Base-by-base conservation (phyloP, 805 yeast species). In the Kuraishia ogatae region DNA sequence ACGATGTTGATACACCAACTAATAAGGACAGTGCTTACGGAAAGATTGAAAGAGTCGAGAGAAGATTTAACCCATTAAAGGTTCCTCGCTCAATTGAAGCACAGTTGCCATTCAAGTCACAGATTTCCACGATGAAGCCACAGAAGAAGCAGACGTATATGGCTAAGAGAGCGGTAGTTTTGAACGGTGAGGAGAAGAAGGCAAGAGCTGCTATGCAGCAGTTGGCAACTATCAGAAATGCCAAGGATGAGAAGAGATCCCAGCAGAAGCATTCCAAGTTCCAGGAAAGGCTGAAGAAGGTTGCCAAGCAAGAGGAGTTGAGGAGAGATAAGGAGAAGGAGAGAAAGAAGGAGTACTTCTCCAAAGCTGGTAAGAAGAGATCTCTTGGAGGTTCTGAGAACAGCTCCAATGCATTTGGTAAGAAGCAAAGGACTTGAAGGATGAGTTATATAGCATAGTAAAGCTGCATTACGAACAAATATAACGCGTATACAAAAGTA, bases 121-220 rank as follows among this genome's bases (percentile, higher is more conserved):
- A 94, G 76, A 81, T 92, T 51, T 87, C 85, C 61, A 81, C 82
- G 63, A 87, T 89, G 94, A 87, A 85, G 69, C 96, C 97, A 26
- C 94, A 88, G 70, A 84, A 80, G 76, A 85, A 87, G 71, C 78
- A 81, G 64, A 84, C 97, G 0, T 94, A 93, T 66, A 68, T 87
- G 81, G 81, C 78, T 55, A 94, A 91, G 76, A 83, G 99, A 65
- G 99, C 99, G 1, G 97, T 94, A 54, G 94, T 94, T 6, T 72
- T 92, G 47, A 88, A 85, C 48, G 97, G 96, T 17, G 97, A 89
- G 53, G 98, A 93, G 71, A 90, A 89, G 85, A 88, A 89, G 74
- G 92, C 96, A 35, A 81, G 97, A 62, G 85, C 90, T 39, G 79
- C 93, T 71, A 82, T 94, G 77, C 93, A 87, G 71, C 89, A 89